Evolutionary conservation across 2,329 filamentous ascomycete species (phyloP).

Genomic region (Cercospora berteroae): DNA sequence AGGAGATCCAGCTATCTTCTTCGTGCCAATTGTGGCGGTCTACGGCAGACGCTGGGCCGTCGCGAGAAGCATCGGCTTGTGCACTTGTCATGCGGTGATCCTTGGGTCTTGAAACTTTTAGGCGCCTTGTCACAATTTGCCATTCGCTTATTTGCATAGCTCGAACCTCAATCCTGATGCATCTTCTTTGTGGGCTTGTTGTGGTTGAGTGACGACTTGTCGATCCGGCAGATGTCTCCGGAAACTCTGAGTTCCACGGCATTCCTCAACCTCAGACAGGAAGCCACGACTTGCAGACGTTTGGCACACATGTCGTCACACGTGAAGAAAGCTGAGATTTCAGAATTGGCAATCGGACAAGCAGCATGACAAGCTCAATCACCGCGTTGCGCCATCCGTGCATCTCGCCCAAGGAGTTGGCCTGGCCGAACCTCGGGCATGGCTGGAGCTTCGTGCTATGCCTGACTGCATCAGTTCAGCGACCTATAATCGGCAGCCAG

Average conservation of each 20-base stretch:
- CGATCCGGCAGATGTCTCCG: background rate
- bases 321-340: background rate
- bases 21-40: background rate
- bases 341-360: background rate
- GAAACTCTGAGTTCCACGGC: background rate
- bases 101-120: background rate
- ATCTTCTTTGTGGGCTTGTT: no score
- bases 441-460: background rate
- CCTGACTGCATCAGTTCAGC: background rate
- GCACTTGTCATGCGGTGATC: background rate
- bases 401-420: background rate
- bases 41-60: slow-evolving; percentile 14
- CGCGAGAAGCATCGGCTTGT: slow-evolving; percentile 1
- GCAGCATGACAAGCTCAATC: background rate
- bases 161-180: background rate
- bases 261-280: background rate
- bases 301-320: background rate
- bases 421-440: background rate
- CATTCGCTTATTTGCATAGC: background rate
- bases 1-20: background rate
- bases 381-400: background rate
- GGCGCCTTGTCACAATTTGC: background rate
- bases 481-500: background rate
- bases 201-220: background rate
- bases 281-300: background rate